These are phyloP conservation scores for Cordyceps cicadae DNA, from an alignment of 2,329 filamentous ascomycete genomes.

Conservation along the genomic window DNA sequence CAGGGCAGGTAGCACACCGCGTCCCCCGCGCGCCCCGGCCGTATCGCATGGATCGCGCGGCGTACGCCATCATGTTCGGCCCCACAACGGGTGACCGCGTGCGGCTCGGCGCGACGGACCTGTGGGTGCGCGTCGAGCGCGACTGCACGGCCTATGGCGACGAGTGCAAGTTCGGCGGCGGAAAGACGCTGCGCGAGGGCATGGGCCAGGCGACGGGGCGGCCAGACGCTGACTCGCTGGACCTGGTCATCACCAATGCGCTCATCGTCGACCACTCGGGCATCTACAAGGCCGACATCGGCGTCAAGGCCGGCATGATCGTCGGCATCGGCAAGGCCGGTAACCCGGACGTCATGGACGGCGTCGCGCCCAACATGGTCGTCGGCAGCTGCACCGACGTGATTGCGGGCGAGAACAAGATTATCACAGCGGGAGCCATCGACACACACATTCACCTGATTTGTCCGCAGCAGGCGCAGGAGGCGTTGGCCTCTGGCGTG, in stretches of 20 bases:
- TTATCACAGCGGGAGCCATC: slow-evolving; percentile 82
- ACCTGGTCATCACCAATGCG: slow-evolving; percentile 83
- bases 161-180: slow-evolving; percentile 90
- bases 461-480: slow-evolving; percentile 82
- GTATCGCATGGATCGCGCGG: slow-evolving; percentile 72
- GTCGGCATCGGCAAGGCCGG: slow-evolving; percentile 88
- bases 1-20: slow-evolving; percentile 74
- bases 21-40: slow-evolving; percentile 65
- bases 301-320: slow-evolving; percentile 80
- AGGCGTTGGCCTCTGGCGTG: slow-evolving; percentile 75
- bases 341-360: slow-evolving; percentile 95
- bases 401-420: slow-evolving; percentile 81
- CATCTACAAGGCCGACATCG: slow-evolving; percentile 95
- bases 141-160: slow-evolving; percentile 82
- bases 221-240: slow-evolving; percentile 61
- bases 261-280: slow-evolving; percentile 85
- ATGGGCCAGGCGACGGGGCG: slow-evolving; percentile 89
- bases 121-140: slow-evolving; percentile 86
- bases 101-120: slow-evolving; percentile 70
- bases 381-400: slow-evolving; percentile 87
- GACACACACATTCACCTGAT: slow-evolving; percentile 93
- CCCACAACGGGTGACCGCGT: slow-evolving; percentile 85
- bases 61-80: slow-evolving; percentile 85
- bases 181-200: slow-evolving; percentile 86
- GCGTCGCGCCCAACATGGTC: slow-evolving; percentile 68